Conservation (phyloP, 2,329 filamentous ascomycete species). For the Ophiobolus disseminans region DNA sequence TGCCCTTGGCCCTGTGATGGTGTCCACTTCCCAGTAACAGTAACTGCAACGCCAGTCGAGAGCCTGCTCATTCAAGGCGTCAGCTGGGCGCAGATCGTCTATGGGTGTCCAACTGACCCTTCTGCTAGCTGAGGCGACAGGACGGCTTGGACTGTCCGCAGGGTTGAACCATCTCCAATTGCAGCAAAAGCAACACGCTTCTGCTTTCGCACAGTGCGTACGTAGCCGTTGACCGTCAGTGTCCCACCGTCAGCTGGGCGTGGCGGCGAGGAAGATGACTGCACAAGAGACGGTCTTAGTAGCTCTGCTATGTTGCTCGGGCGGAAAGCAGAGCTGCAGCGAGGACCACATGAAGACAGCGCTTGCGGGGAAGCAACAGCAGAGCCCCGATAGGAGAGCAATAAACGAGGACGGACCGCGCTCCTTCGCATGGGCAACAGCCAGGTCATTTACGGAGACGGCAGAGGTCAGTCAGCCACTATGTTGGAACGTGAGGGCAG, state of each 20-base stretch:
- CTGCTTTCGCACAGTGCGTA: constrained; percentile 85
- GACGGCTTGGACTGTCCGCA: constrained; percentile 80
- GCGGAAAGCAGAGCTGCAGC: constrained; percentile 39
- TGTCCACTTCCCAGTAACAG: constrained; percentile 78
- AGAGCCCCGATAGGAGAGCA: constrained; percentile 22
- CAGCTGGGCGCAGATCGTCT: constrained; percentile 11
- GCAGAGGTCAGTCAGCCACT: constrained; percentile 23
- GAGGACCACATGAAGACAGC: constrained; percentile 26
- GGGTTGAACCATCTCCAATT: constrained; percentile 84
- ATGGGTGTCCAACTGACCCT: constrained; percentile 64
- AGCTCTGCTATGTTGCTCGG: constrained; percentile 54
- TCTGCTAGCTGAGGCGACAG: constrained; percentile 73
- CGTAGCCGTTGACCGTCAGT: constrained; percentile 72
- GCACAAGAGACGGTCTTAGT: constrained; percentile 59
- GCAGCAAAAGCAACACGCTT: constrained; percentile 84
- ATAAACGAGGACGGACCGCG: constrained; percentile 27
- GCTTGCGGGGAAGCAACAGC: constrained; percentile 24
- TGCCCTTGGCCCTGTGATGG: constrained; percentile 73
- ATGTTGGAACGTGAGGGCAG: constrained; percentile 21
- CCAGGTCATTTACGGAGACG: constrained; percentile 40
- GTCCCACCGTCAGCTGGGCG: constrained; percentile 44
- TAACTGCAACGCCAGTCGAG: constrained; percentile 80
- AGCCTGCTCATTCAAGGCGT: constrained; percentile 62
- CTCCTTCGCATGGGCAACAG: constrained; percentile 30
- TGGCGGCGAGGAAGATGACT: constrained; percentile 53